Evolutionary conservation across 2,329 filamentous ascomycete species (phyloP), one percentile per base, ranked within the genome.

Genomic region (Pestalotiopsis sp.): DNA sequence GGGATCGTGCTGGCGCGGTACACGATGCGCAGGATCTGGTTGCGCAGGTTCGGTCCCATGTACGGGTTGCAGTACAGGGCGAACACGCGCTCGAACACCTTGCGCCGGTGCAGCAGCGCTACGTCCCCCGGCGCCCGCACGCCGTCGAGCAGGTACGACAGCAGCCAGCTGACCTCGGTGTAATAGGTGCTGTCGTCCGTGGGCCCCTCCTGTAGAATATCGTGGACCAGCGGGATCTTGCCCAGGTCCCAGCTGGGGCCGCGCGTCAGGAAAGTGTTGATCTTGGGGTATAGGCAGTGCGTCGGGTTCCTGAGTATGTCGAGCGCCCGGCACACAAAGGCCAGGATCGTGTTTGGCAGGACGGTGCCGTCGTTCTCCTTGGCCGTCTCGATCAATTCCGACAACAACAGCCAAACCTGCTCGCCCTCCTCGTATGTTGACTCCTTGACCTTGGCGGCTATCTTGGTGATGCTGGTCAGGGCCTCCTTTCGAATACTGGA

Each of bases 261-360:
- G 65, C 90, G 90, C 25, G 93, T 93, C 45, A 98, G 87, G 78
- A 95, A 98, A 5, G 86, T 85, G 82, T 97, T 97, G 80, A 96
- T 83, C 78, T 97, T 97, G 68, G 90, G 89, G 78, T 97, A 98
- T 49, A 98, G 87, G 70, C 89, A 89, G 76, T 97, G 93, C 17
- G 94, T 85, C 0, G 95, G 95, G 70, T 93, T 91, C 25, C 86
- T 87, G 60, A 97, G 82, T 17, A 97, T 89, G 1, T 87, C 82
- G 7, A 97, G 84, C 1, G 91, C 89, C 72, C 90, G 89, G 61
- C 87, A 86, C 7, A 93, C 91, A 74, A 97, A 96, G 12, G 92
- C 88, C n/a, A 90, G 87, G 5, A 93, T 89, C 13, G 93, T 85
- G 70, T 91, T 93, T 0, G 94, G 91, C 61, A 91, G 85, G 45